Base-by-base conservation (phyloP, 164 flowering plant species). In the Annona cherimola region DNA sequence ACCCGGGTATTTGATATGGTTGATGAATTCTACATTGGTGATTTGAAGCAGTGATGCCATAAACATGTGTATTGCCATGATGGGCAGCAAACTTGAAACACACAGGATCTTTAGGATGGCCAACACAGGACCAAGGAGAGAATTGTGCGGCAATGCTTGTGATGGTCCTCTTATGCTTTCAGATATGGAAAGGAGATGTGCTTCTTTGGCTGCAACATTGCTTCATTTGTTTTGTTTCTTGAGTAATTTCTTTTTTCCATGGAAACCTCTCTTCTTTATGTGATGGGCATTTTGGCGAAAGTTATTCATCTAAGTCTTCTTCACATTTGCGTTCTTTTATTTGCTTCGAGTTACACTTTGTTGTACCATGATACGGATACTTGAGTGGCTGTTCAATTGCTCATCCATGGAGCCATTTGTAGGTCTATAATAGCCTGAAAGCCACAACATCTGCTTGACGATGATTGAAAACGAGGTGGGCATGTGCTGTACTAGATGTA, bases 1-100 rank as follows among this genome's bases (percentile, higher is more conserved):
- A 89, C 96, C 45, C 86, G 97, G 50, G 98, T 90, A 44, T 95
- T 92, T 79, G 96, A 95, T 85, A 88, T 95, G 92, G 82, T 95
- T 73, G 96, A 90, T 19, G 99, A 95, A 79, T 91, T 95, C 77
- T 88, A 84, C 75, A 77, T 95, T 76, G 99, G 98, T 67, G 90
- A 91, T 42, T 77, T 95, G 75, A 74, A 81, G 74, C 78, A 74
- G 54, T 87, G 73, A 71, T 18, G 45, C 46, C 7, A 19, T 14
- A 66, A 66, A 50, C 69, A 66, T 66, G 35, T 44, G 16, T 9
- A 1, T 5, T 11, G 6, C 44, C 16, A 41, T 64, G 1, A 41
- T 11, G 42, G 12, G 67, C 16, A 64, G 18, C 16, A 41, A 64
- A 64, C 19, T 8, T 4, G 18, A 11, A 0, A 39, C 12, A 6